Conservation (phyloP, 1,284 basidiomycete genomes). For the Pholiota adiposa region DNA sequence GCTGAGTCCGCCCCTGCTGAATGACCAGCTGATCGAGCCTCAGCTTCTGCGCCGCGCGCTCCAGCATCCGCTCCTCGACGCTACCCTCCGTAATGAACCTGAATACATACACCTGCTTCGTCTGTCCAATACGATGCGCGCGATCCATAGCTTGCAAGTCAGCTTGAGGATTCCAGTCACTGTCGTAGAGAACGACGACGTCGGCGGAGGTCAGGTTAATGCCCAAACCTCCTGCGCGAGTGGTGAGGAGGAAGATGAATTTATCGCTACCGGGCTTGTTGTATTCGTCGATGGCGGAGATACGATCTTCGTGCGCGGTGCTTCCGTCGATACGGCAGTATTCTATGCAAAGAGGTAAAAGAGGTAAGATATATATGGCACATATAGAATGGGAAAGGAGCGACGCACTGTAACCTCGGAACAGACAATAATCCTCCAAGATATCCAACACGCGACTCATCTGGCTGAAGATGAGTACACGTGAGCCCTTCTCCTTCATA, state of each 20-base stretch:
- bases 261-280: slow-evolving; percentile 95
- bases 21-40: slow-evolving; percentile 97
- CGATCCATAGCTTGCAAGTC: slow-evolving; percentile 99
- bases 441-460: slow-evolving; percentile 97
- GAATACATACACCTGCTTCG: slow-evolving; percentile 98
- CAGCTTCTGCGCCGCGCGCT: slow-evolving; percentile 96
- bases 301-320: slow-evolving; percentile 96
- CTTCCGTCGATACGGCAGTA: slow-evolving; percentile 98
- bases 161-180: slow-evolving; percentile 99
- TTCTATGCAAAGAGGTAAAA: slow-evolving; percentile 56
- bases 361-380: neutral
- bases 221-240: slow-evolving; percentile 96
- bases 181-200: slow-evolving; percentile 96
- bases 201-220: slow-evolving; percentile 98
- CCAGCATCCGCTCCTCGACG: slow-evolving; percentile 97
- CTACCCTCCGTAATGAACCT: slow-evolving; percentile 97
- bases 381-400: neutral
- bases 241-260: slow-evolving; percentile 97
- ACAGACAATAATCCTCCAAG: slow-evolving; percentile 96
- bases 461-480: slow-evolving; percentile 97
- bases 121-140: slow-evolving; percentile 98
- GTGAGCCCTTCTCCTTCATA: slow-evolving; percentile 93
- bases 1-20: slow-evolving; percentile 88
- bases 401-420: slow-evolving; percentile 83
- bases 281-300: slow-evolving; percentile 96